Conservation (phyloP, 768 basidiomycete genomes). For the Crepidotus variabilis region DNA sequence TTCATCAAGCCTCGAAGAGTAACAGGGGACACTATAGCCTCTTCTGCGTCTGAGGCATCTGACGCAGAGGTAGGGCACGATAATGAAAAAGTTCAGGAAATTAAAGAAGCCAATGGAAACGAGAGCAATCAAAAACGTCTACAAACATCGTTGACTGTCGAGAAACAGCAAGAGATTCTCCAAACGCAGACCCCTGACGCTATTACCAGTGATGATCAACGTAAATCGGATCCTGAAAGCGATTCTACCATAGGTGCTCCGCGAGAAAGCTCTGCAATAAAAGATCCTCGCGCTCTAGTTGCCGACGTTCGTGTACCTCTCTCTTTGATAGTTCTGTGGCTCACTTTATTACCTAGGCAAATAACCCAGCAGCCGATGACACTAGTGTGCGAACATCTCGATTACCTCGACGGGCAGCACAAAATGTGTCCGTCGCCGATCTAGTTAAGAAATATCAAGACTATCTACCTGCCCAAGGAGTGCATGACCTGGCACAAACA, state of each 20-base stretch:
- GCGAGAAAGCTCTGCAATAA: slow-evolving; percentile 24
- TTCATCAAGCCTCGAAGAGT: slow-evolving; percentile 40
- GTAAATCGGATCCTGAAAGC: slow-evolving; percentile 67
- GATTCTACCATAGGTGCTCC: slow-evolving; percentile 80
- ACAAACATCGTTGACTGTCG: neutral
- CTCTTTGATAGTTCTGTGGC: neutral
- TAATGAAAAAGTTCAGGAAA: slow-evolving; percentile 7
- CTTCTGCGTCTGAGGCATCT: slow-evolving; percentile 71
- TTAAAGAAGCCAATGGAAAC: slow-evolving; percentile 10
- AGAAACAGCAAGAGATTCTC: neutral
- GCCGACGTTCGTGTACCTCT: neutral
- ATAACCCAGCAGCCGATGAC: slow-evolving; percentile 17
- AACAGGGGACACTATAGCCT: slow-evolving; percentile 54
- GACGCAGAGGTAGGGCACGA: slow-evolving; percentile 48
- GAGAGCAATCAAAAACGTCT: neutral
- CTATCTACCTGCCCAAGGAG: slow-evolving; percentile 66
- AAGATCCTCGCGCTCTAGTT: neutral
- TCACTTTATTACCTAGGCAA: slow-evolving; percentile 16
- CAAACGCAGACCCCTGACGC: slow-evolving; percentile 10
- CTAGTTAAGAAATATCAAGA: slow-evolving; percentile 81
- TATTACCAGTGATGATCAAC: slow-evolving; percentile 12
- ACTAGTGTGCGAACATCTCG: slow-evolving; percentile 43
- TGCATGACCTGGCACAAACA: slow-evolving; percentile 68
- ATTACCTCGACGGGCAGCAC: slow-evolving; percentile 55
- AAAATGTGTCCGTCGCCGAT: slow-evolving; percentile 75